phyloP scores from a whole-genome alignment of 768 basidiomycete genomes.

The Coprinopsis marcescibilis region DNA sequence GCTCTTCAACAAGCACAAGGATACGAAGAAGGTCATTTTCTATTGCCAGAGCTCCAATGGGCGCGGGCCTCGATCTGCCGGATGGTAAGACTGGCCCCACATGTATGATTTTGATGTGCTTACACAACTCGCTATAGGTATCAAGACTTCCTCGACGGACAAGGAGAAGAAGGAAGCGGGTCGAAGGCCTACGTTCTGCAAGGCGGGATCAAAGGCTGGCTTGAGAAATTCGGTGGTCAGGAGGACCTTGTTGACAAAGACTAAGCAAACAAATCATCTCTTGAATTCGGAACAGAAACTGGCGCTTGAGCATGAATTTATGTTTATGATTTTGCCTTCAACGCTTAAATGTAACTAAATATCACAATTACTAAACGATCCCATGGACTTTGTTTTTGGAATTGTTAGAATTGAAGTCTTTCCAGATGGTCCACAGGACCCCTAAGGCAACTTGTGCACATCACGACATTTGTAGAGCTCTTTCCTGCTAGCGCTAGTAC shows the following conservation, averaged over 20 bases:
- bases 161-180: slow-evolving; percentile 12
- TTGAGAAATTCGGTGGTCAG: slow-evolving; percentile 26
- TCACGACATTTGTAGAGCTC: too few relatives aligned
- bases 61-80: slow-evolving; percentile 48
- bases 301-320: too few relatives aligned
- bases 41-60: slow-evolving; percentile 50
- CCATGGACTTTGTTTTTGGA: too few relatives aligned
- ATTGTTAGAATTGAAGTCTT: too few relatives aligned
- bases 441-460: too few relatives aligned
- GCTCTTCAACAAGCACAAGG: slow-evolving; percentile 36
- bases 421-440: too few relatives aligned
- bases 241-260: slow-evolving; percentile 26
- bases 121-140: slow-evolving; percentile 31
- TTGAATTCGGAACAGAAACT: too few relatives aligned
- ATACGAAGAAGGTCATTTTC: slow-evolving; percentile 41
- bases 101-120: neutral
- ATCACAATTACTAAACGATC: too few relatives aligned
- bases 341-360: too few relatives aligned
- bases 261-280: too few relatives aligned
- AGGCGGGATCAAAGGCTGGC: slow-evolving; percentile 42
- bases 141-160: slow-evolving; percentile 38
- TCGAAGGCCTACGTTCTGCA: slow-evolving; percentile 37
- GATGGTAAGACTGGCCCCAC: slow-evolving; percentile 42
- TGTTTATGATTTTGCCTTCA: too few relatives aligned
- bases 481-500: too few relatives aligned